Conservation (phyloP, 2,329 filamentous ascomycete species). For the Hawksworthiomyces lignivorus region DNA sequence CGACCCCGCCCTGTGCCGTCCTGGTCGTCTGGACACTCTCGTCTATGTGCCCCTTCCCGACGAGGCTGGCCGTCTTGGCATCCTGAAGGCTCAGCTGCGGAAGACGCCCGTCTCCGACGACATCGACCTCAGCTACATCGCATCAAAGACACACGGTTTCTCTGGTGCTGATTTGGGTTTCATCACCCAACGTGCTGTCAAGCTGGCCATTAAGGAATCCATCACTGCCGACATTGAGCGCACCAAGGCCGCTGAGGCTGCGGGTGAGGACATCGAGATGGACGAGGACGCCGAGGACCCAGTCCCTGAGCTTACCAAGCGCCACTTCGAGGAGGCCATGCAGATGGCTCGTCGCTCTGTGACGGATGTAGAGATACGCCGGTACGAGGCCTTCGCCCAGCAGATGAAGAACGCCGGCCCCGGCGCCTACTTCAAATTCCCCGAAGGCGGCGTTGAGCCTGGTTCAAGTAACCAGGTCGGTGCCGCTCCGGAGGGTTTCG, state of each 20-base stretch:
- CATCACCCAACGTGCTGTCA: conserved; percentile 97
- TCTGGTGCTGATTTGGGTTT: conserved; percentile 99
- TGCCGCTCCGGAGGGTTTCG: conserved; percentile 48
- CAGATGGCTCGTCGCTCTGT: conserved; percentile 87
- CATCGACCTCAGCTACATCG: conserved; percentile 85
- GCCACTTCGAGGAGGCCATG: conserved; percentile 99
- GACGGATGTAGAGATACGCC: conserved; percentile 91
- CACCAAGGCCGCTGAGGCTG: conserved; percentile 78
- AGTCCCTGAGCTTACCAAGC: conserved; percentile 90
- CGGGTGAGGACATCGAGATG: conserved; percentile 74
- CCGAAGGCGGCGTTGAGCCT: conserved; percentile 60
- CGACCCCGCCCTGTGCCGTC: conserved; percentile 94
- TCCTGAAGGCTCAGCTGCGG: conserved; percentile 91
- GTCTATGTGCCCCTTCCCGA: conserved; percentile 98
- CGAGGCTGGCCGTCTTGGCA: conserved; percentile 78
- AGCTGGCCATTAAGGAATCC: conserved; percentile 97
- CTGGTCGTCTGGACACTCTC: conserved; percentile 94
- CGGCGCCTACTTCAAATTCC: conserved; percentile 98
- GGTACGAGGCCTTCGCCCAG: conserved; percentile 97
- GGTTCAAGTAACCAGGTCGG: conserved; percentile 46
- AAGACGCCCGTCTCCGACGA: conserved; percentile 90
- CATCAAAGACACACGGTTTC: conserved; percentile 96
- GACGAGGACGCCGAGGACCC: conserved; percentile 83
- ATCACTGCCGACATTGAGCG: conserved; percentile 86
- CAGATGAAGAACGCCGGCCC: conserved; percentile 98